Conservation (phyloP, 2,329 filamentous ascomycete species). For the Dactylonectria estremocensis region DNA sequence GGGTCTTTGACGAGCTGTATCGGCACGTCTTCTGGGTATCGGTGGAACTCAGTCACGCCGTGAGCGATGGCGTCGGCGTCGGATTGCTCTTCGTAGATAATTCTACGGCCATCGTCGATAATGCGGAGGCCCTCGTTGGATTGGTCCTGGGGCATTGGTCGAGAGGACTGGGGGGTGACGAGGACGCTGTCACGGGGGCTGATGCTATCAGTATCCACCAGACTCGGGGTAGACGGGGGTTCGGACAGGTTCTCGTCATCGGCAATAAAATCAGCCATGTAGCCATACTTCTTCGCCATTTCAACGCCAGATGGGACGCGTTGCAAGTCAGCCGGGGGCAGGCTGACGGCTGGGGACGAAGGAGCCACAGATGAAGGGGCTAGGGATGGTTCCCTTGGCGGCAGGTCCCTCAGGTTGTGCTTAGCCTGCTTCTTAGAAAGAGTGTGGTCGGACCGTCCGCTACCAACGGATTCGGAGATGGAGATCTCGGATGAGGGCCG, state of each 20-base stretch:
- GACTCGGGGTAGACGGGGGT: constrained; percentile 49
- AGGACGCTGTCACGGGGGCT: constrained; percentile 48
- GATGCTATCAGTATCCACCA: constrained; percentile 51
- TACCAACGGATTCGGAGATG: constrained; percentile 40
- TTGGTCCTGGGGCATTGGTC: constrained; percentile 40
- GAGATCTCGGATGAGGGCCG: constrained; percentile 39
- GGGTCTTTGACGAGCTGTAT: constrained; percentile 43
- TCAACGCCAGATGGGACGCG: constrained; percentile 48
- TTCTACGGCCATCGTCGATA: constrained; percentile 47
- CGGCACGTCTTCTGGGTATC: constrained; percentile 42
- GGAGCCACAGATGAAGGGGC: constrained; percentile 16
- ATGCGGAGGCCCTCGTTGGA: constrained; percentile 49
- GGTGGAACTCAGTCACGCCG: constrained; percentile 45
- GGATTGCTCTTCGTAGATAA: constrained; percentile 47
- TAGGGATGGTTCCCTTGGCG: constrained; percentile 38
- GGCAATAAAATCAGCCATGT: constrained; percentile 48
- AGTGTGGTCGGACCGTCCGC: constrained; percentile 43
- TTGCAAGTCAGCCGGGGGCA: constrained; percentile 35
- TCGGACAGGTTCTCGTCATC: constrained; percentile 50
- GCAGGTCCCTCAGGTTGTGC: constrained; percentile 39
- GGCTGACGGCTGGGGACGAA: constrained; percentile 29
- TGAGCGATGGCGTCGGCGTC: constrained; percentile 44
- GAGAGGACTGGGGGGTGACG: constrained; percentile 44
- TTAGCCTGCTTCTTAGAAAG: constrained; percentile 44
- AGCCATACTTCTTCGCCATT: constrained; percentile 48